Base-by-base conservation (phyloP, 2,329 filamentous ascomycete genomes). In the Aspergillus phoenicis region DNA sequence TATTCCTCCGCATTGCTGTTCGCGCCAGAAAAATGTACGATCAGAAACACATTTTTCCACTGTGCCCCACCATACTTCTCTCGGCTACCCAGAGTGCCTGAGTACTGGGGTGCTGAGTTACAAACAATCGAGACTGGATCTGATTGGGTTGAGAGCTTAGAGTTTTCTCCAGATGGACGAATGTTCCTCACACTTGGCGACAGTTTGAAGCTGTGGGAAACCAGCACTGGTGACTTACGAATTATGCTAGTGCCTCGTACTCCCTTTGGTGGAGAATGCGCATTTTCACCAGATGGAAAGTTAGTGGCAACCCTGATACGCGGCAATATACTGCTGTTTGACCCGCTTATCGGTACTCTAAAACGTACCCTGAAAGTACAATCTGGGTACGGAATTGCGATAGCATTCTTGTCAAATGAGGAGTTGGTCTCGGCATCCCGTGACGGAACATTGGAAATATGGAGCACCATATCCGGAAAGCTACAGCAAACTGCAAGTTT, bases 1-100 rank as follows among this genome's bases (percentile, higher is more conserved):
- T 77, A 77, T 63, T 66, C 24, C 28, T 70, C 68, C n/a, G 75
- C 70, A 8, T 55, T 76, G 1, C 45, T 72, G 5, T 77, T 76
- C 62, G 61, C 67, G 24, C 74, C 73, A 33, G 52, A 60, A 57
- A 57, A 22, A 11, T 72, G 68, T 53, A 59, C 70, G 11, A 59
- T 75, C 48, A 62, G 68, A 59, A 65, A 64, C 38, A 60, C 58
- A 65, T 74, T 26, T 10, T 22, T n/a, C 53, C 56, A 10, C 41
- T 64, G 33, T 13, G 11, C 13, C 5, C 1, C 4, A 33, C 30
- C 4, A 33, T 33, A 5, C 1, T 33, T 33, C 11, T 33, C 30
- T 13, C 30, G 0, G 13, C 1, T 33, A 5, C 11, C 30, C 30
- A 33, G 39, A 17, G 39, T n/a, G n/a, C 1, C 39, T 64, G 64